Conservation (phyloP, 306 rosid genomes). For the Ormosia emarginata region DNA sequence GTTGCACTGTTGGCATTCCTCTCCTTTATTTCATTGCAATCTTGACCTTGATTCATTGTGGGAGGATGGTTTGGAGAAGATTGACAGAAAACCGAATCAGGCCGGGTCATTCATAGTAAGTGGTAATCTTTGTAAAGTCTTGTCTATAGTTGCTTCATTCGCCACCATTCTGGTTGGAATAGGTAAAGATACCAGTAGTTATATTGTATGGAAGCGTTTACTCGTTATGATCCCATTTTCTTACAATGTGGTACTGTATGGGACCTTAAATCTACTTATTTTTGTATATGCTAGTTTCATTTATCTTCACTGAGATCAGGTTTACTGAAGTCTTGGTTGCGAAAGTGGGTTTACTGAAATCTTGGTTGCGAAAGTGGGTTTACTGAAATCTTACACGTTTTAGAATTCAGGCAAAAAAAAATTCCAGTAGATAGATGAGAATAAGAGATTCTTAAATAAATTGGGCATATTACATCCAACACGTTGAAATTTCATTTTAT, state of each 20-base stretch:
- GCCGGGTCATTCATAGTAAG: constrained; percentile 27
- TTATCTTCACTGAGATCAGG: neutral
- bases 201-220: neutral
- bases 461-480: neutral
- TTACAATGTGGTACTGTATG: neutral
- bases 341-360: neutral
- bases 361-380: neutral
- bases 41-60: constrained; percentile 64
- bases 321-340: neutral
- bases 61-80: constrained; percentile 86
- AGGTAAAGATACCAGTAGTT: neutral
- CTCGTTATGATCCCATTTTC: neutral
- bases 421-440: neutral
- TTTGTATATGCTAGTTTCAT: constrained; percentile 7
- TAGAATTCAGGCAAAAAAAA: neutral
- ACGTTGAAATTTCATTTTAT: neutral
- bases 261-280: neutral
- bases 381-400: neutral
- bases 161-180: constrained; percentile 14
- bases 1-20: constrained; percentile 76
- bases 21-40: constrained; percentile 57
- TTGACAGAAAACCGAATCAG: constrained; percentile 54
- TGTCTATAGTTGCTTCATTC: constrained; percentile 10
- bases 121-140: constrained; percentile 12
- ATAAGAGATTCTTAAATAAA: neutral